Percentiles rank a stretch among this genome's conserved stretches.
Conservation (phyloP, 2,329 filamentous ascomycete species). For the Trichoderma hamatum region DNA sequence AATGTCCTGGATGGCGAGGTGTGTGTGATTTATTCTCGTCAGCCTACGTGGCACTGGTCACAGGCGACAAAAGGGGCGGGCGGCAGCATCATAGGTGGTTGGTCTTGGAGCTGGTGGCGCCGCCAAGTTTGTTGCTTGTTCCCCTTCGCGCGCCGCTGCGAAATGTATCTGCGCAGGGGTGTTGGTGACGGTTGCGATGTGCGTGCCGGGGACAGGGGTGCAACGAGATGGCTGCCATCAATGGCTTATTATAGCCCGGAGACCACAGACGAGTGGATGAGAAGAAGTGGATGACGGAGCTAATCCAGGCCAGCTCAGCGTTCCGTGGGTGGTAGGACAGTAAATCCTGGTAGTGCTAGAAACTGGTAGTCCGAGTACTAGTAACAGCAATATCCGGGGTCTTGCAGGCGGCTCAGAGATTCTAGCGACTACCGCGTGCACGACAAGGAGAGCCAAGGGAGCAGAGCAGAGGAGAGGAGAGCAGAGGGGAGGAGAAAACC, state of each 20-base stretch:
- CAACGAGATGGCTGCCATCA: slow-evolving; percentile 14
- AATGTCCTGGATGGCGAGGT: slow-evolving; percentile 12
- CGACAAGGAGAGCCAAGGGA: background rate
- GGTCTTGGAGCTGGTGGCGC: slow-evolving; percentile 25
- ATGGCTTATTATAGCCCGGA: slow-evolving; percentile 24
- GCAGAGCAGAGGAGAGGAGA: background rate
- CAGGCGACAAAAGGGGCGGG: slow-evolving; percentile 28
- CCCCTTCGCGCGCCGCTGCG: slow-evolving; percentile 22
- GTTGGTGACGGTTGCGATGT: slow-evolving; percentile 27
- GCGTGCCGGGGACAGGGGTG: slow-evolving; percentile 28
- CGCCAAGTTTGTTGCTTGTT: slow-evolving; percentile 22
- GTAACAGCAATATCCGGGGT: background rate
- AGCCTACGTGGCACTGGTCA: slow-evolving; percentile 29
- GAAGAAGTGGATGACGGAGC: slow-evolving; percentile 19
- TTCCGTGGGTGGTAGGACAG: background rate
- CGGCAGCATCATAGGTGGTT: slow-evolving; percentile 23
- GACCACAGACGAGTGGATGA: slow-evolving; percentile 14
- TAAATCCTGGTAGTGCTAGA: background rate
- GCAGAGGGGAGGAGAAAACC: background rate
- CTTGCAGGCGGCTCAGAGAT: background rate
- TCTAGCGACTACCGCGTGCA: background rate
- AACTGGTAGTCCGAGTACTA: background rate
- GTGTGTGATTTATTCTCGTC: slow-evolving; percentile 21
- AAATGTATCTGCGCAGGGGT: slow-evolving; percentile 29
- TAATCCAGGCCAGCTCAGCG: slow-evolving; percentile 13